Percentiles rank a stretch among this genome's conserved stretches.
Conservation (phyloP, 768 basidiomycete species). For the Scleroderma bovista region DNA sequence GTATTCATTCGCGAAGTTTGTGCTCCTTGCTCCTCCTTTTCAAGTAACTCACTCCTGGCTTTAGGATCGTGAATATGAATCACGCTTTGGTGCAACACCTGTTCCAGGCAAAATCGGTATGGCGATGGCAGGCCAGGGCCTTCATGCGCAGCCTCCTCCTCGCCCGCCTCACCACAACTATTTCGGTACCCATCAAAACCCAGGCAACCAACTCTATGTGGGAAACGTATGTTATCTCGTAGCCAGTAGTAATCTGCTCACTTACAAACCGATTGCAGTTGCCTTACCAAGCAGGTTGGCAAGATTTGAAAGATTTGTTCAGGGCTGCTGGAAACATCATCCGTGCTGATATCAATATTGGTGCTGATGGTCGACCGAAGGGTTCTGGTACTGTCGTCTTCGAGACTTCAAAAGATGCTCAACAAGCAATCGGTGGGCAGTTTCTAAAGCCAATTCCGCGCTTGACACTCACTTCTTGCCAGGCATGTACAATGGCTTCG, state of each 20-base stretch:
- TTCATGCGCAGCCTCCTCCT: slow-evolving; percentile 74
- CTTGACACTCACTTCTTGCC: not conserved
- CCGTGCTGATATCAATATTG: slow-evolving; percentile 92
- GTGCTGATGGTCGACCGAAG: slow-evolving; percentile 88
- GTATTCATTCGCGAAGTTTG: slow-evolving; percentile 95
- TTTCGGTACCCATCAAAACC: slow-evolving; percentile 49
- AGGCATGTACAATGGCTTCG: slow-evolving; percentile 97
- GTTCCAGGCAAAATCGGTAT: slow-evolving; percentile 95
- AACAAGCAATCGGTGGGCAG: slow-evolving; percentile 84
- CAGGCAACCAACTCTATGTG: slow-evolving; percentile 91
- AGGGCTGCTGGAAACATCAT: slow-evolving; percentile 92
- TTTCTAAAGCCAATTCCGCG: not conserved
- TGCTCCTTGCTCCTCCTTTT: not conserved
- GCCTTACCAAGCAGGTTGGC: slow-evolving; percentile 98
- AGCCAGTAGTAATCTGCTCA: not conserved
- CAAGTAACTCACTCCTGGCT: not conserved
- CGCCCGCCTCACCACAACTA: slow-evolving; percentile 78
- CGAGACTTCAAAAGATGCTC: slow-evolving; percentile 85
- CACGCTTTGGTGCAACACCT: slow-evolving; percentile 92
- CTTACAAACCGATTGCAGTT: slow-evolving; percentile 43
- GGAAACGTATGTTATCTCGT: slow-evolving; percentile 62
- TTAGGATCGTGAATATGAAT: slow-evolving; percentile 94
- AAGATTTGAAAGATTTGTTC: slow-evolving; percentile 97
- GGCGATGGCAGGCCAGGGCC: slow-evolving; percentile 91
- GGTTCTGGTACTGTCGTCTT: slow-evolving; percentile 98